Conservation (phyloP, 345 rosid genomes). For the Kandelia obovata region DNA sequence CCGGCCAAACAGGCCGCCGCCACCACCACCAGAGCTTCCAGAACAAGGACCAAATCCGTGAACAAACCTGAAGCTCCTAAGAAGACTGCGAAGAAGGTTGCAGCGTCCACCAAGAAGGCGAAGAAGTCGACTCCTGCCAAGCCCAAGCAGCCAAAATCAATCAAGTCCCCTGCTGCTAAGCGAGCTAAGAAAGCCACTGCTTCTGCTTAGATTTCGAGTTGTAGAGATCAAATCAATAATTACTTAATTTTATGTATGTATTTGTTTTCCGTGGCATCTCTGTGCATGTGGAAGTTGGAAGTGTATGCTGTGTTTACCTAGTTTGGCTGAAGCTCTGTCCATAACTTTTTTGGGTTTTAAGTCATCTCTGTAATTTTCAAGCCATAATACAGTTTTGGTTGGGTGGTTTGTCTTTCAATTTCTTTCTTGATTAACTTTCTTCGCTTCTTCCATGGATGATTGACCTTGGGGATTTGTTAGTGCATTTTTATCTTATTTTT, state of each 20-base stretch:
- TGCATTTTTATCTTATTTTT: no score
- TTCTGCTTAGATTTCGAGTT: slow-evolving; percentile 17
- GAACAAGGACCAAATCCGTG: slow-evolving; percentile 32
- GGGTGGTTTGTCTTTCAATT: no score
- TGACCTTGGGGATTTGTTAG: no score
- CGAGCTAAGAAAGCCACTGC: slow-evolving; percentile 46
- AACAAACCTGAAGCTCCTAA: slow-evolving; percentile 33
- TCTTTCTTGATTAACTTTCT: no score
- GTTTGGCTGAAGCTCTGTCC: no score
- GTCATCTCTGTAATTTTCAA: background rate
- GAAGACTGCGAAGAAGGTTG: slow-evolving; percentile 32
- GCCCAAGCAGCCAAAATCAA: slow-evolving; percentile 43
- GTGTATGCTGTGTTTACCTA: no score
- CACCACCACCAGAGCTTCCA: slow-evolving; percentile 17
- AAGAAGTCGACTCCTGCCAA: slow-evolving; percentile 37
- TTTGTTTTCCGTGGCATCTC: background rate
- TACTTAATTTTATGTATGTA: background rate
- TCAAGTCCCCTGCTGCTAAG: slow-evolving; percentile 40
- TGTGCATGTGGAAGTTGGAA: background rate
- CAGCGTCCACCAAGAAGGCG: slow-evolving; percentile 23
- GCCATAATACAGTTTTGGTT: no score
- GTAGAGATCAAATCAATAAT: background rate
- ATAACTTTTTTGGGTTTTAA: no score
- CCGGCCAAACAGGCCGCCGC: background rate
- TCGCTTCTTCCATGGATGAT: no score